Evolutionary conservation across 495 filamentous ascomycete species (phyloP).

Genomic region (Aspergillus leporis): DNA sequence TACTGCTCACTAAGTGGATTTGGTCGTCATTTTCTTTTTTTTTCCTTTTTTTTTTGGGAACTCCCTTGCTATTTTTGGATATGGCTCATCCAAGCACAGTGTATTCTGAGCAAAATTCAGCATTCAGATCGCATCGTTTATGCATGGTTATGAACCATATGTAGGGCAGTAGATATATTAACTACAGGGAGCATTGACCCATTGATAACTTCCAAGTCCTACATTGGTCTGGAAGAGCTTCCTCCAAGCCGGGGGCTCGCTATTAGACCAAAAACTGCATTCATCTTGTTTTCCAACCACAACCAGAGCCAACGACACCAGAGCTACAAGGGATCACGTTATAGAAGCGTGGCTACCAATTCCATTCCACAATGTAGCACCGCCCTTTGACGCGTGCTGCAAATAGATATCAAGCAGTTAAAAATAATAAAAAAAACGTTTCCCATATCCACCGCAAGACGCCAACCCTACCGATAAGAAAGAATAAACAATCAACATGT

Average conservation of each 20-base stretch:
- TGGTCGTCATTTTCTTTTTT: not conserved
- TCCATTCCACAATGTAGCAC: slow-evolving; percentile 17
- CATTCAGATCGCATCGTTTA: not conserved
- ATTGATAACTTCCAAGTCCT: not conserved
- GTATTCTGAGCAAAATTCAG: not conserved
- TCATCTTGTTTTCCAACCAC: not conserved
- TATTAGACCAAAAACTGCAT: not conserved
- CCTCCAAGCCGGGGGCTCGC: not conserved
- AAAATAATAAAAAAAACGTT: slow-evolving; percentile 28
- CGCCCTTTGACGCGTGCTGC: slow-evolving; percentile 15
- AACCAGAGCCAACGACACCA: not conserved
- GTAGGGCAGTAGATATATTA: not conserved
- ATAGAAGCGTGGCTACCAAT: slow-evolving; percentile 12
- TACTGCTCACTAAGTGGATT: not conserved
- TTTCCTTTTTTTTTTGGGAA: not conserved
- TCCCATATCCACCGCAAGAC: slow-evolving; percentile 46
- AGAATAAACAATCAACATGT: slow-evolving; percentile 33
- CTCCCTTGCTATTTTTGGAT: slow-evolving; percentile 1
- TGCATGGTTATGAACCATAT: not conserved
- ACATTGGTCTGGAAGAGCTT: not conserved
- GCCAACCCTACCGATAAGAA: slow-evolving; percentile 41
- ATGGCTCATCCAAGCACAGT: not conserved
- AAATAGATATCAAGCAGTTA: slow-evolving; percentile 13
- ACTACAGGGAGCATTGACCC: not conserved
- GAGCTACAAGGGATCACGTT: not conserved